phyloP scores from a whole-genome alignment of 2,329 filamentous ascomycete genomes.

The Paecilomyces dactylethromorphus region DNA sequence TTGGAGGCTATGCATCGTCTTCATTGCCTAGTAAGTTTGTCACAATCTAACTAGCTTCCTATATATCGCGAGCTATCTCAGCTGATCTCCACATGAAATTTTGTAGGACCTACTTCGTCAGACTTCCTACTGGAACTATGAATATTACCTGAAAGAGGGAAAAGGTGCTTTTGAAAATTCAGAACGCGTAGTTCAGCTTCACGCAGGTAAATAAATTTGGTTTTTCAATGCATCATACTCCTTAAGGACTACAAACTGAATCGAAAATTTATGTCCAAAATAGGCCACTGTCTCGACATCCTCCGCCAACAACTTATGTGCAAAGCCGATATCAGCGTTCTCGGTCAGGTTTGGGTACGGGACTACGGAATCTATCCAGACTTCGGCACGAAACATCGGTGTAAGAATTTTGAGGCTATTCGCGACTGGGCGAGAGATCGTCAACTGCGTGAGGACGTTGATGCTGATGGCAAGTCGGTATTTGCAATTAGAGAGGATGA shows the following conservation, averaged over 20 bases:
- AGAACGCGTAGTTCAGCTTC: not conserved
- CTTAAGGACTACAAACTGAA: no score
- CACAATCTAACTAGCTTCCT: no score
- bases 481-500: not conserved
- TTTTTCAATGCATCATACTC: no score
- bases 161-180: not conserved
- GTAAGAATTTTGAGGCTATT: not conserved
- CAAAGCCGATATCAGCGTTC: not conserved
- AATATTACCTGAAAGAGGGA: not conserved
- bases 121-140: not conserved
- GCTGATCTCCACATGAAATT: no score
- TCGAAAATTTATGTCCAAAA: no score
- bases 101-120: not conserved
- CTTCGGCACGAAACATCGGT: not conserved
- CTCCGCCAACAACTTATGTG: not conserved
- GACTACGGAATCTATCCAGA: not conserved
- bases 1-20: not conserved
- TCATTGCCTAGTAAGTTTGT: not conserved
- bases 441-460: not conserved
- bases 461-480: not conserved
- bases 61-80: no score
- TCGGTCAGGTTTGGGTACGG: not conserved
- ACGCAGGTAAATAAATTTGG: not conserved
- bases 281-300: not conserved
- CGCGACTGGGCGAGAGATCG: not conserved